A percentile compares a stretch with the other conserved stretches of the same genome.
Evolutionary conservation across 208 protist species (phyloP).

Genomic region (Trypanosoma grayi): DNA sequence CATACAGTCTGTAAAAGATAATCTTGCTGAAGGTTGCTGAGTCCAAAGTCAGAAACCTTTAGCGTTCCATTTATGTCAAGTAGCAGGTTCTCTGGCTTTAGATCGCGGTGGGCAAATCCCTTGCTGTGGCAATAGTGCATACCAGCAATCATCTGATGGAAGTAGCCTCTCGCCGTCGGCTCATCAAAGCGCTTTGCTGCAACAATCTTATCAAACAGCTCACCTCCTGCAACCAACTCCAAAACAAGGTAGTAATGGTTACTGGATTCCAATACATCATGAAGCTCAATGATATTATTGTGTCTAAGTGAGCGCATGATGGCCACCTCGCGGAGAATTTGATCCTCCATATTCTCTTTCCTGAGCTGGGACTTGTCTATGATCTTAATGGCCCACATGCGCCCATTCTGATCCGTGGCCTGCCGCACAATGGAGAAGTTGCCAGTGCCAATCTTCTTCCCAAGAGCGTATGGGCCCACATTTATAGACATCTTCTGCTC

Average conservation of each 20-base stretch:
- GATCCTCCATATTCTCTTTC: conserved; percentile 41
- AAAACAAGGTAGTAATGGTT: conserved; percentile 71
- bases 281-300: conserved; percentile 36
- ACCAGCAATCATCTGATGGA: conserved; percentile 59
- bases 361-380: conserved; percentile 30
- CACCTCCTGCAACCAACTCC: conserved; percentile 73
- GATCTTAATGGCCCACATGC: conserved; percentile 51
- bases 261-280: conserved; percentile 68
- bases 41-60: conserved; percentile 45
- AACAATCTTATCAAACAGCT: conserved; percentile 37
- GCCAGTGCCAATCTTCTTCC: conserved; percentile 45
- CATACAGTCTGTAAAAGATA: conserved; percentile 39
- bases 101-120: conserved; percentile 60
- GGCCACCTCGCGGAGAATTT: conserved; percentile 43
- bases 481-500: too few species aligned
- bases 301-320: conserved; percentile 47
- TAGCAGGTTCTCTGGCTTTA: conserved; percentile 57
- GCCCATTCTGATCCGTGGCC: conserved; percentile 25
- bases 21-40: conserved; percentile 32
- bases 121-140: conserved; percentile 62
- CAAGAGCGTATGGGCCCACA: conserved; percentile 37
- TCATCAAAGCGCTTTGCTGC: conserved; percentile 29
- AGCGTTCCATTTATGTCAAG: conserved; percentile 34
- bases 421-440: conserved; percentile 51
- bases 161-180: conserved; percentile 42